Evolutionary conservation across 1,139 yeast genomes (phyloP), one percentile per base, ranked within the genome.

Genomic region (Pneumocystis carinii): DNA sequence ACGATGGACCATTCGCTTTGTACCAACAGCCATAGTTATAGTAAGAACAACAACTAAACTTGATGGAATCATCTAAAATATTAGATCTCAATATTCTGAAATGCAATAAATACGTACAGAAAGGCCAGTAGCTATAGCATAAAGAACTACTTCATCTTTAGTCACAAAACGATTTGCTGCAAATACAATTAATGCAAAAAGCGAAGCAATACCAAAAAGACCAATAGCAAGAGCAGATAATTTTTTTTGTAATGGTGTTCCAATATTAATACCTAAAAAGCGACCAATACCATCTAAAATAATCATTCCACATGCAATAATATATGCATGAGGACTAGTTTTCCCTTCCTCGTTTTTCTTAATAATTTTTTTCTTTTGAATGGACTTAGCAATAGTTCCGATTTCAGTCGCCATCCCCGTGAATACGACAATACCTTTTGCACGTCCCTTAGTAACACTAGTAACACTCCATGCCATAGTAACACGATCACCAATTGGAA

Each of bases 21-120:
- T 87, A 32, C 94, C 94, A 66, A 86, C 85, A 7, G 94, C 90
- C 92, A 87, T 86, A 3, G 94, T 86, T 66, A 87, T 86, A 17
- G 94, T 86, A 66, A 87, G 79, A 27, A 87, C 94, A 56, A 86
- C 94, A 65, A 86, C 85, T 69, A 87, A 78, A 0, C 90, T 84
- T 2, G 90, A 86, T 1, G 94, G 95, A 70, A 86, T 86, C 92
- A 86, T 86, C 55, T 48, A 24, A 48, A 48, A 24, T 19, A 24
- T 12, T 48, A 48, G 27, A 19, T 15, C n/a, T 12, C 3, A 48
- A 19, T 24, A 24, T 19, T 15, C 55, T 12, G 14, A 12, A 3
- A 10, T 3, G 3, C 15, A 48, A 48, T 48, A 48, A 10, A 24
- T 24, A 48, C 55, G 24, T 48, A 48, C 55, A 2, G 92, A 83